These are phyloP conservation scores for Heimioporus sp. DNA, from an alignment of 768 basidiomycete species.

Conservation along the genomic window DNA sequence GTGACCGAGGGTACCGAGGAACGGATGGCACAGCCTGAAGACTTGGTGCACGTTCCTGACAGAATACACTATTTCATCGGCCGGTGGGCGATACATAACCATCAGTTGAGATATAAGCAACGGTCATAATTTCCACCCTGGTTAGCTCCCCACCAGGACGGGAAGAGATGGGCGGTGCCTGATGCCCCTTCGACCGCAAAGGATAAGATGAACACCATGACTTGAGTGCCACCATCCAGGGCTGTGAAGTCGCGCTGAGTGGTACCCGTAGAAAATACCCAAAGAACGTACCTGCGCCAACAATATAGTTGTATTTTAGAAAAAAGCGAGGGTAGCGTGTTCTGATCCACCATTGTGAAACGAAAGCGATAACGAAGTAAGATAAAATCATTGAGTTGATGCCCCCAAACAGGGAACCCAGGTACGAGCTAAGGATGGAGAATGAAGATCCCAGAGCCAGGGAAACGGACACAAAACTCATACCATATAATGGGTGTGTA, in stretches of 20 bases:
- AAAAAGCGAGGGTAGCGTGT: constrained; percentile 36
- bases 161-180: constrained; percentile 48
- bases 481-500: constrained; percentile 32
- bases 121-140: constrained; percentile 42
- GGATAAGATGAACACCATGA: constrained; percentile 55
- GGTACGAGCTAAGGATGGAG: neutral
- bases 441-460: neutral
- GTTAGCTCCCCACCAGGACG: constrained; percentile 61
- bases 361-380: constrained; percentile 24
- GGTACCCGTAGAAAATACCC: too few relatives aligned
- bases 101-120: constrained; percentile 6
- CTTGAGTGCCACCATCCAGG: constrained; percentile 42
- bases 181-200: constrained; percentile 51
- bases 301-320: constrained; percentile 36
- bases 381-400: constrained; percentile 27
- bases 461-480: constrained; percentile 1
- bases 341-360: constrained; percentile 39
- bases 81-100: too few relatives aligned
- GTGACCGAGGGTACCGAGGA: too few relatives aligned
- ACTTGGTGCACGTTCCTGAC: too few relatives aligned
- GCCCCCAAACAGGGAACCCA: constrained; percentile 20
- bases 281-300: constrained; percentile 39
- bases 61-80: too few relatives aligned
- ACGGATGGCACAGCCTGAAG: too few relatives aligned
- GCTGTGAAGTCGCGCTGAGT: constrained; percentile 17